Percentiles rank a stretch among this genome's conserved stretches.
Evolutionary conservation across 768 basidiomycete species (phyloP).

Genomic region (Lactifluus echinatus): DNA sequence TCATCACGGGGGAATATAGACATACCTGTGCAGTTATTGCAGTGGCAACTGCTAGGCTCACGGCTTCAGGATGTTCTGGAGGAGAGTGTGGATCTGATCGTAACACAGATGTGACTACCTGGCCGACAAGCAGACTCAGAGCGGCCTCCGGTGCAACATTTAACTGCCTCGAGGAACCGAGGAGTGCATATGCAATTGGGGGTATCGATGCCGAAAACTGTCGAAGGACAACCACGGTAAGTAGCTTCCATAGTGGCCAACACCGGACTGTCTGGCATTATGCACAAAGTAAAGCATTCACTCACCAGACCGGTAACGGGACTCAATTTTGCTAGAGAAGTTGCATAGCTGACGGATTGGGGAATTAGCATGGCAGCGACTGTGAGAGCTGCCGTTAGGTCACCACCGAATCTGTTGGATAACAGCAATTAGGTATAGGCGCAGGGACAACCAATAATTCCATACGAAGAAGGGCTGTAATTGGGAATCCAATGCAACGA

Average conservation of each 20-base stretch:
- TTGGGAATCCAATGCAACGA: constrained; percentile 72
- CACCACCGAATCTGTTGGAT: constrained; percentile 45
- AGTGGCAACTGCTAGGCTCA: constrained; percentile 65
- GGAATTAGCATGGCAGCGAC: constrained; percentile 80
- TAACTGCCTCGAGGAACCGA: constrained; percentile 76
- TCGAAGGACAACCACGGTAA: background rate
- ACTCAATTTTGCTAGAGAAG: constrained; percentile 75
- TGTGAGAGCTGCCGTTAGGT: constrained; percentile 79
- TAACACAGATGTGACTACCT: constrained; percentile 67
- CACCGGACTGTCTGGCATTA: too few relatives aligned
- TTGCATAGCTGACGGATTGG: constrained; percentile 86
- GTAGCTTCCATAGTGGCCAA: background rate
- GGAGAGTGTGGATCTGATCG: constrained; percentile 25
- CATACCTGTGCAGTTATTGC: constrained; percentile 77
- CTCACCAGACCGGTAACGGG: constrained; percentile 80
- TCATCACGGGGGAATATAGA: background rate
- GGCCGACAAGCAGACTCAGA: constrained; percentile 78
- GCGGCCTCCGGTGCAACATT: constrained; percentile 88
- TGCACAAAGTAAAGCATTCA: constrained; percentile 1
- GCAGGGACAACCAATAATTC: constrained; percentile 12
- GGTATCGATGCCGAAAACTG: constrained; percentile 84
- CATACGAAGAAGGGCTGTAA: constrained; percentile 62
- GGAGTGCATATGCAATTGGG: constrained; percentile 80
- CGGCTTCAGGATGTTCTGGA: constrained; percentile 36
- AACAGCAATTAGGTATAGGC: constrained; percentile 25